Evolutionary conservation across 1,284 basidiomycete species (phyloP).

Genomic region (Ceratobasidium sp.): DNA sequence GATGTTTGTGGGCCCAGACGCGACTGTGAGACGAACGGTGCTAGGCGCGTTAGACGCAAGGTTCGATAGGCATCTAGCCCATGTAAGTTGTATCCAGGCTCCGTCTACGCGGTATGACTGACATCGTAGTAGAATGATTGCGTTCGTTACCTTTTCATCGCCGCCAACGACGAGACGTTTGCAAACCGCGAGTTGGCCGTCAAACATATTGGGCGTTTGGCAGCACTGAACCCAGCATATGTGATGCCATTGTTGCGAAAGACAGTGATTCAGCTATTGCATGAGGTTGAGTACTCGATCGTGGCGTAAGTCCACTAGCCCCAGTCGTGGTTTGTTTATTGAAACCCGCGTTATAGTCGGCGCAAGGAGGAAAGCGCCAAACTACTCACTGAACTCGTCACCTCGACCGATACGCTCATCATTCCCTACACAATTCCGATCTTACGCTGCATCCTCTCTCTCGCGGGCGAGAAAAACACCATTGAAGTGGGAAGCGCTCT

Average conservation of each 20-base stretch:
- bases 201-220: slow-evolving; percentile 88
- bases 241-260: slow-evolving; percentile 98
- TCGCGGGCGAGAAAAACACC: slow-evolving; percentile 12
- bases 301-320: slow-evolving; percentile 64
- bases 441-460: slow-evolving; percentile 10
- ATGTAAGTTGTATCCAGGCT: slow-evolving; percentile 58
- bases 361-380: slow-evolving; percentile 35
- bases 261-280: slow-evolving; percentile 94
- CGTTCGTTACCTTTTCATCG: slow-evolving; percentile 95
- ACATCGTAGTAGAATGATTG: slow-evolving; percentile 63
- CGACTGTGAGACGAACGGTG: slow-evolving; percentile 84
- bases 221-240: slow-evolving; percentile 96
- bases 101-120: not conserved
- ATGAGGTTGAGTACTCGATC: slow-evolving; percentile 96
- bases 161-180: slow-evolving; percentile 96
- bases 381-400: slow-evolving; percentile 21
- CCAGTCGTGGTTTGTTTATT: not conserved
- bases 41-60: slow-evolving; percentile 88
- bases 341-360: slow-evolving; percentile 19
- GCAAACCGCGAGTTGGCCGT: slow-evolving; percentile 93
- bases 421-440: slow-evolving; percentile 26
- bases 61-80: slow-evolving; percentile 98
- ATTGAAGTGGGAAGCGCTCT: slow-evolving; percentile 29
- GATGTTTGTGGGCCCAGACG: slow-evolving; percentile 60
- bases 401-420: slow-evolving; percentile 27